Base-by-base conservation (phyloP, 192 early-diverging fungal genomes). In the Coemansia sp. region DNA sequence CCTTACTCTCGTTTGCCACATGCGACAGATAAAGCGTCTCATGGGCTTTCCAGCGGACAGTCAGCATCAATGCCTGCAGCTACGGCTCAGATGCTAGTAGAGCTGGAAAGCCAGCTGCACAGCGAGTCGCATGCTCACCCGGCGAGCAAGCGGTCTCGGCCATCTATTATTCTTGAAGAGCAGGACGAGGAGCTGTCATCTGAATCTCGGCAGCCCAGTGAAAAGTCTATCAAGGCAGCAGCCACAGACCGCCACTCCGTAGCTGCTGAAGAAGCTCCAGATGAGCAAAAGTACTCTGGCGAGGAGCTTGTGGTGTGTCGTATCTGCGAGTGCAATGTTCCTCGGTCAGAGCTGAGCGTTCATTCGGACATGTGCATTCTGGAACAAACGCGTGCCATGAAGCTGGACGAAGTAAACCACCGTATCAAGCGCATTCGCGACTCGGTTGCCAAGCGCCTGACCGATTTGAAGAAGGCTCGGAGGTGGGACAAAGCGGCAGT, bases 251-350 rank as follows among this genome's bases (percentile, higher is more conserved):
- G 23, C 4, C 23, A 26, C 23, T 26, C 23, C 23, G 4, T 26
- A 4, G 23, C 23, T 26, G 4, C 4, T 26, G 23, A 26, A 4
- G 23, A 26, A 26, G 4, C 23, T 26, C 23, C 23, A 26, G 23
- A 26, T 26, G 23, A 26, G 23, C 23, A 26, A 26, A 1, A 26
- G 4, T 26, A 26, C 23, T 26, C 23, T 26, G 62, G 53, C 11
- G 54, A 56, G 30, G 67, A 66, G 44, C 11, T 68, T 41, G 84
- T 93, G 10, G 70, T 94, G 3, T 95, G 93, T 46, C 77, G 93
- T 14, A 90, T 95, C 47, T 95, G 93, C 49, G 93, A 95, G 63
- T 89, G 90, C 28, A 77, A 79, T 39, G 83, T 94, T 16, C 60
- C 77, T 31, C 69, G 85, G 2, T 55, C 74, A 11, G 80, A 82